Evolutionary conservation across 371 early-diverging fungal genomes (phyloP), one percentile per base, ranked within the genome.

Genomic region (Vairimorpha ceranae): DNA sequence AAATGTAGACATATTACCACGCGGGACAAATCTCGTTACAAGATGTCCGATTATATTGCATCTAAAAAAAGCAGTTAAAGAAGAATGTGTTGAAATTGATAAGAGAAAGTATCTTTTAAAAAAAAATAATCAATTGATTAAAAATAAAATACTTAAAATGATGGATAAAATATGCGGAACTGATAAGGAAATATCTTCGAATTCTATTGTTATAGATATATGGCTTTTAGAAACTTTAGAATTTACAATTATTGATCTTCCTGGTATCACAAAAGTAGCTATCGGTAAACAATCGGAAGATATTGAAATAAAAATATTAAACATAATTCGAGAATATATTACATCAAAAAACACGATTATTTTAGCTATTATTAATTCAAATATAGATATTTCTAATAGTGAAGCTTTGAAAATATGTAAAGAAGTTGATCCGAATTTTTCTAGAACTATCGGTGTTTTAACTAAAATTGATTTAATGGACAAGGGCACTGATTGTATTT

Each of bases 401-500:
- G 96, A 96, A 78, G 94, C 97, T 0, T 84, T 98, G 10, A 87
- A 90, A 67, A 91, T 94, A 15, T 95, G 95, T 6, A 88, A 91
- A 29, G 89, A 89, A 78, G 90, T 88, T 51, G 99, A 98, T 83
- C 95, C 97, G 0, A 82, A 89, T 29, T 93, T 94, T 27, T 66
- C 88, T 51, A 86, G 97, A 21, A 98, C 99, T 0, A 89, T 98
- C 69, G 97, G 97, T 68, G 95, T 98, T 0, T 86, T 98, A 30
- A 96, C 99, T 29, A 98, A 98, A 81, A 90, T 98, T 87, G 99
- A 98, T 79, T 86, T 93, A 36, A 92, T 96, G 0, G 90, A 92
- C 54, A 90, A 93, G 23, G 94, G 91, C 15, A 90, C 89, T 3
- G 85, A 87, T 8, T 61, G 77, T 38, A 1, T 77, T 19, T 32